Evolutionary conservation across 139 green algal genomes (phyloP).

Genomic region (Cymbomonas tetramitiformis): DNA sequence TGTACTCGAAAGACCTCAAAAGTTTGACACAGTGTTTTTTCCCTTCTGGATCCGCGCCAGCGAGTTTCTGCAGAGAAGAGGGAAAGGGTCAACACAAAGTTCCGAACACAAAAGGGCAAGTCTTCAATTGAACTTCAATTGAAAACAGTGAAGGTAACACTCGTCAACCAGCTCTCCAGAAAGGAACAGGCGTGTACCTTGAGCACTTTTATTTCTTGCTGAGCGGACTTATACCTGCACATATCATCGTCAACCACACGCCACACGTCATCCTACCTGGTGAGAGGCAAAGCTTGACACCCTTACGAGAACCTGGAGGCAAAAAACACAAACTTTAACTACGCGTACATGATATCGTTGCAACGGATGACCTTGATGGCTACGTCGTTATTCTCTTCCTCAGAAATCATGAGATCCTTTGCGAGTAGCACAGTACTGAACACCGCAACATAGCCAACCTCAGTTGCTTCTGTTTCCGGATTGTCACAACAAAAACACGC

Average conservation of each 20-base stretch:
- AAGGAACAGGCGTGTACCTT: neutral
- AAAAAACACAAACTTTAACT: too few species aligned
- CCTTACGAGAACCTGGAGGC: too few species aligned
- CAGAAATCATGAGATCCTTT: constrained; percentile 37
- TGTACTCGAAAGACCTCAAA: constrained; percentile 79
- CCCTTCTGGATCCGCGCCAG: constrained; percentile 60
- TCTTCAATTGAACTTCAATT: too few species aligned
- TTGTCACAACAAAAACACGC: too few species aligned
- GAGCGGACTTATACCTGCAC: constrained; percentile 47
- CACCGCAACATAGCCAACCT: too few species aligned
- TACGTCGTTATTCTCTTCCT: constrained; percentile 38
- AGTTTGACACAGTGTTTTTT: constrained; percentile 78
- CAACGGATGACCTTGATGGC: constrained; percentile 76
- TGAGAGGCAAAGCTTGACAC: too few species aligned
- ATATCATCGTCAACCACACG: constrained; percentile 58
- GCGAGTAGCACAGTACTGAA: constrained; percentile 84
- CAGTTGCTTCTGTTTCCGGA: too few species aligned
- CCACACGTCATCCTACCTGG: too few species aligned
- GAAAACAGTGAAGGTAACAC: neutral
- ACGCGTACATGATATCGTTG: constrained; percentile 73
- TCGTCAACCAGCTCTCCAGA: neutral
- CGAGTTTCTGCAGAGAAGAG: too few species aligned
- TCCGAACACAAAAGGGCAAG: too few species aligned
- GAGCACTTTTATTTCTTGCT: constrained; percentile 60
- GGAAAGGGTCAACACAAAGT: too few species aligned